Percentiles rank a stretch among this genome's conserved stretches.
Evolutionary conservation across 2,329 filamentous ascomycete genomes (phyloP).

Genomic region (Dactylonectria macrodidyma): DNA sequence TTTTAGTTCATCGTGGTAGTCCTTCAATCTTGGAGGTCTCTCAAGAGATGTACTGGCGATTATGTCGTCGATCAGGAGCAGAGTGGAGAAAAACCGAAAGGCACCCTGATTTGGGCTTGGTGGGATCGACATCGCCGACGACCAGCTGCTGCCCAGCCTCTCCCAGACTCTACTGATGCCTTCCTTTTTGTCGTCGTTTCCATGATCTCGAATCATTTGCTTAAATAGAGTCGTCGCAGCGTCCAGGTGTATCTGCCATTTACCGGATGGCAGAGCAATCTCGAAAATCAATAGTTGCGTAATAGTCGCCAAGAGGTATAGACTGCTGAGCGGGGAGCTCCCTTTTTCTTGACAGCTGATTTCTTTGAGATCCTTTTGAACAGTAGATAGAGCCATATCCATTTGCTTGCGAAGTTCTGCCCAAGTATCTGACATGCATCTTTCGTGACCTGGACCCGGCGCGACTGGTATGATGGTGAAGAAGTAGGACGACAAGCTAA

Average conservation of each 20-base stretch:
- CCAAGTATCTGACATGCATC: conserved; percentile 1
- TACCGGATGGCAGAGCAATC: conserved; percentile 48
- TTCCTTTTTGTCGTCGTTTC: background rate
- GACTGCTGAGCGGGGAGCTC: background rate
- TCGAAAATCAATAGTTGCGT: conserved; percentile 63
- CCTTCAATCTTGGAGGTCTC: background rate
- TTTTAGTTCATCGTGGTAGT: conserved; percentile 5
- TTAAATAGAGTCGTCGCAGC: conserved; percentile 11
- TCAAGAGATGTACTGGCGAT: conserved; percentile 26
- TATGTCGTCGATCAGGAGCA: conserved; percentile 49
- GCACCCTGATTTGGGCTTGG: conserved; percentile 53
- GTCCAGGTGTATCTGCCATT: conserved; percentile 51
- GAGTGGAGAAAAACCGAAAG: conserved; percentile 54
- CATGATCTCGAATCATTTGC: conserved; percentile 11
- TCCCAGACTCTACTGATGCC: background rate
- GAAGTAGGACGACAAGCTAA: conserved; percentile 50
- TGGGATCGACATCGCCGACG: conserved; percentile 30
- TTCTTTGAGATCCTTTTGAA: conserved; percentile 30
- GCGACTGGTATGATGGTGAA: conserved; percentile 12
- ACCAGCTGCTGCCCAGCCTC: background rate
- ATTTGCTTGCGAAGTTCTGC: conserved; percentile 17
- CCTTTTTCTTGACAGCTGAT: conserved; percentile 30
- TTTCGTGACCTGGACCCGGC: conserved; percentile 16
- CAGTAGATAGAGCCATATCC: conserved; percentile 11
- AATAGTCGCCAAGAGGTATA: conserved; percentile 56